Base-by-base conservation (phyloP, 2,329 filamentous ascomycete genomes). In the Neodidymelliopsis sp. region DNA sequence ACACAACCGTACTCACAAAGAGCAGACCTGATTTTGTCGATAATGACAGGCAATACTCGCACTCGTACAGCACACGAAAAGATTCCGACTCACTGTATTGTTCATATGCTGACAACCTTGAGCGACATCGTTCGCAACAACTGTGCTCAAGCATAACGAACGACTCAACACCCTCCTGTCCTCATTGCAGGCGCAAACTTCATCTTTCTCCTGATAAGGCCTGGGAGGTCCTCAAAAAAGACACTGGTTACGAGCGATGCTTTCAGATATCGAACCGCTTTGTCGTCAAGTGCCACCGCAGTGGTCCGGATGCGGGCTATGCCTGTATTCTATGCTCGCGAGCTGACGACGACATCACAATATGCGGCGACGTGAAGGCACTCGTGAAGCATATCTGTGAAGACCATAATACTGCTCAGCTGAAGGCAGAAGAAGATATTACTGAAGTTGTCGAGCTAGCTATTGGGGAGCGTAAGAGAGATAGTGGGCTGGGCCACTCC, bases 321-420 rank as follows among this genome's bases (percentile, higher is more conserved):
- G 59, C 62, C 2, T 72, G 70, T 25, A 64, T 72, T 6, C 54
- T 72, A 1, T 72, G 70, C 41, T 62, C 63, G n/a, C 53, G 54
- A 28, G 52, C 59, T 23, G 51, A 40, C 0, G 53, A 53, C 15
- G 54, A 59, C 3, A 62, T 70, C n/a, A 69, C 70, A 0, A 59
- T 72, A 0, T 72, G 70, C 39, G 69, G 70, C 7, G 70, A 72
- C 35, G 70, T 72, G 1, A 72, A 69, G 34, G 70, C 69, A 6
- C 60, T 72, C 3, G 54, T 72, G 6, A 58, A 63, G 30, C 70
- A 72, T 39, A 60, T 72, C 18, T 72, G 65, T 53, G 60, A 64
- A 35, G 70, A 72, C 23, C 70, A 72, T 38, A 49, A 53, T 10
- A 56, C 61, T 2, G 43, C 53, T 4, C 67, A 72, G 41, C 49